Percentiles rank a stretch among this genome's conserved stretches.
phyloP scores from a whole-genome alignment of 805 yeast genomes.

The Zygosaccharomyces bailii region DNA sequence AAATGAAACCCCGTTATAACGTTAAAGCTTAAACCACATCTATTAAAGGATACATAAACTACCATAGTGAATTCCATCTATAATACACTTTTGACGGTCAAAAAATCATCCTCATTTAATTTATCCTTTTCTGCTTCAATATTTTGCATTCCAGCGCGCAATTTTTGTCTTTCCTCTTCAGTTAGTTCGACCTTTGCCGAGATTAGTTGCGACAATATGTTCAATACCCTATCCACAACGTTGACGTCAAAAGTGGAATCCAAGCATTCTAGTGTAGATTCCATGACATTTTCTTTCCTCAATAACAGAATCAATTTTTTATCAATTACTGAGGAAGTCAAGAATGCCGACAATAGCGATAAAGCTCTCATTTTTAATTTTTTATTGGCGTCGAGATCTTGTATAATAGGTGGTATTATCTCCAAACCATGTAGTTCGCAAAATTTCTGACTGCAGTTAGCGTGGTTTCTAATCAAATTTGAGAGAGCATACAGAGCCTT shows the following conservation, averaged over 20 bases:
- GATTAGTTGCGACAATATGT: conserved; percentile 47
- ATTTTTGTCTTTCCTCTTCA: conserved; percentile 39
- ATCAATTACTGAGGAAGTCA: conserved; percentile 49
- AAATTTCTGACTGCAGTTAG: conserved; percentile 53
- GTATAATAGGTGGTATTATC: conserved; percentile 38
- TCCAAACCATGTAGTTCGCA: conserved; percentile 61
- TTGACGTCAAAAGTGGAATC: conserved; percentile 39
- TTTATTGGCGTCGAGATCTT: conserved; percentile 24
- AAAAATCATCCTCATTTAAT: conserved; percentile 53
- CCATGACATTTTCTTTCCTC: conserved; percentile 35
- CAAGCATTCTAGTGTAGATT: conserved; percentile 28
- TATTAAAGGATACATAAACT: background rate
- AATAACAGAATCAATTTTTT: conserved; percentile 38
- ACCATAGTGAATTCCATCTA: conserved; percentile 3
- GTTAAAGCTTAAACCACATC: conserved; percentile 6
- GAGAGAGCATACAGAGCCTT: conserved; percentile 80
- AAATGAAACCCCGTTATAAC: too few species aligned
- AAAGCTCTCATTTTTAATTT: conserved; percentile 52
- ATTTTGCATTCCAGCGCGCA: conserved; percentile 38
- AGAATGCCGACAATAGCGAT: conserved; percentile 55
- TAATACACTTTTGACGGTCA: conserved; percentile 46
- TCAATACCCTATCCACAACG: conserved; percentile 55
- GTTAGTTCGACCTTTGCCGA: conserved; percentile 45
- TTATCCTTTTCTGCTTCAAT: conserved; percentile 46
- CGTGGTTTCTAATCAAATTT: conserved; percentile 66